phyloP scores from a whole-genome alignment of 1,284 basidiomycete species.

The Lignosus rhinocerotis region DNA sequence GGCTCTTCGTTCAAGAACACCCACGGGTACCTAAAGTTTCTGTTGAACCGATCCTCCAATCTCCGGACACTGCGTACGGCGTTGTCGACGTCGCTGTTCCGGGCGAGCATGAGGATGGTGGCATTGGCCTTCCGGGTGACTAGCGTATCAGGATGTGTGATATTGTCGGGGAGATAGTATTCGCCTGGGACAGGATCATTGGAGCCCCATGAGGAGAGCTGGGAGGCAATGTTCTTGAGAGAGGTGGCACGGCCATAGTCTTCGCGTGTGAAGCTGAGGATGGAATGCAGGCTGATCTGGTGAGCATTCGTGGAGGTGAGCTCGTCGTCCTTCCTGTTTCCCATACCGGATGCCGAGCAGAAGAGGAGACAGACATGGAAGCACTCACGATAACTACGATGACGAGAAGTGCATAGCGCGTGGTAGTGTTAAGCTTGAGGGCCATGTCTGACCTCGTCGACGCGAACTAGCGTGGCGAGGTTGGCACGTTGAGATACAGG shows the following conservation, averaged over 20 bases:
- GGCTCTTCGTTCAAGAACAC: slow-evolving; percentile 76
- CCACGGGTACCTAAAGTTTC: slow-evolving; percentile 66
- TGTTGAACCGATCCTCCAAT: slow-evolving; percentile 68
- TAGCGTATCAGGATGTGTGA: neutral
- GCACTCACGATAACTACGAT: slow-evolving; percentile 29
- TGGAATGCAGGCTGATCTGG: slow-evolving; percentile 37
- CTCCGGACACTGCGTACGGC: slow-evolving; percentile 56
- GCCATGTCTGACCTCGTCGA: slow-evolving; percentile 2
- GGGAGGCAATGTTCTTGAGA: slow-evolving; percentile 27
- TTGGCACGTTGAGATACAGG: neutral
- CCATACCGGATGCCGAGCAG: neutral
- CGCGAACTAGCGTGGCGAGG: neutral
- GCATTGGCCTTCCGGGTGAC: slow-evolving; percentile 32
- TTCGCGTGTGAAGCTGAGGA: slow-evolving; percentile 39
- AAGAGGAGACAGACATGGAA: neutral
- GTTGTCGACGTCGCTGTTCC: slow-evolving; percentile 67
- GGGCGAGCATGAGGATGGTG: slow-evolving; percentile 50
- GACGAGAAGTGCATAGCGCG: slow-evolving; percentile 31
- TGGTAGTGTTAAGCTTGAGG: slow-evolving; percentile 28
- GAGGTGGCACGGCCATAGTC: slow-evolving; percentile 39
- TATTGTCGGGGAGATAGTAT: neutral
- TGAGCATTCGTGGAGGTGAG: neutral
- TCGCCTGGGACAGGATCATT: neutral
- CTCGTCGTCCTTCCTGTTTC: neutral
- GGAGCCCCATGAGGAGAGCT: slow-evolving; percentile 25